A percentile compares a stretch with the other conserved stretches of the same genome.
Conservation (phyloP, 306 rosid genomes). For the Mucuna pruriens region DNA sequence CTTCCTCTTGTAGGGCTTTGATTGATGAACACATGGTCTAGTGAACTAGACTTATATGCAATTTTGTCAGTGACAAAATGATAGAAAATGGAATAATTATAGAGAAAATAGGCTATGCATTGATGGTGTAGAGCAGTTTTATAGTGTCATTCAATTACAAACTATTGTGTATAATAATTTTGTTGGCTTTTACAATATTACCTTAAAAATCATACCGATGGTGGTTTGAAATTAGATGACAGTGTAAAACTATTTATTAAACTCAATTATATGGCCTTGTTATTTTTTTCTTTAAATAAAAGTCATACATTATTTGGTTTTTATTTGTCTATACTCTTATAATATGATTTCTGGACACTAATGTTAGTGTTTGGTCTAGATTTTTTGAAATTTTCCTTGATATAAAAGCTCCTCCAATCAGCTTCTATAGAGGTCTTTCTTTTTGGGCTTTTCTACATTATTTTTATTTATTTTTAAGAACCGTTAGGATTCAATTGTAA, state of each 20-base stretch:
- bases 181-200: too few relatives aligned
- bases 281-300: neutral
- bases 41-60: slow-evolving; percentile 10
- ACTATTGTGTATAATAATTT: too few relatives aligned
- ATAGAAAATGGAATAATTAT: neutral
- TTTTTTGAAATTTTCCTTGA: neutral
- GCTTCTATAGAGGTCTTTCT: neutral
- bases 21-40: neutral
- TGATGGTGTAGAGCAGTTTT: too few relatives aligned
- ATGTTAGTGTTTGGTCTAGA: neutral
- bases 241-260: too few relatives aligned
- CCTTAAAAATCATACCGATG: too few relatives aligned
- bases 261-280: neutral
- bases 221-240: too few relatives aligned
- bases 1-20: neutral
- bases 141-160: too few relatives aligned
- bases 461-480: neutral
- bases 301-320: neutral
- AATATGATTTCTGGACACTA: neutral
- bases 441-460: neutral
- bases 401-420: neutral
- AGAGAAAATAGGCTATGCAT: too few relatives aligned
- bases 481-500: neutral
- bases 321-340: neutral
- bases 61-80: neutral